phyloP scores from a whole-genome alignment of 306 rosid genomes.

The Citrullus amarus region DNA sequence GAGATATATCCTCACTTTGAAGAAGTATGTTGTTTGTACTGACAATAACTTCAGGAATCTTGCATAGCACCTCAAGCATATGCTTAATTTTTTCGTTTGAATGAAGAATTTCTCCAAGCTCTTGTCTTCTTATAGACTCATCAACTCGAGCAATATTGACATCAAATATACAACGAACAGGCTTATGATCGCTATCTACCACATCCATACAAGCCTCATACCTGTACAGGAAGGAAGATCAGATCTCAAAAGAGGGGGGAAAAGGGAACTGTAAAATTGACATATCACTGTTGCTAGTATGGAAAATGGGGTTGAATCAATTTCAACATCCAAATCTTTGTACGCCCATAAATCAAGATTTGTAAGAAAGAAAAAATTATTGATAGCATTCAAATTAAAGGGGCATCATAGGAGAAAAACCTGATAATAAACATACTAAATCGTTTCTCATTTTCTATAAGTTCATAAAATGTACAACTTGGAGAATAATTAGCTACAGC shows the following conservation, averaged over 20 bases:
- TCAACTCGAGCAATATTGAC: constrained; percentile 84
- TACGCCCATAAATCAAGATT: neutral
- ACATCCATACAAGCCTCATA: constrained; percentile 97
- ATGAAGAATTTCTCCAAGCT: constrained; percentile 60
- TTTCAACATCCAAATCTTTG: neutral
- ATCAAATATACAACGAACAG: constrained; percentile 80
- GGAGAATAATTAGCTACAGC: neutral
- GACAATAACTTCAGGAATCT: constrained; percentile 82
- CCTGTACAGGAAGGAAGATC: constrained; percentile 33
- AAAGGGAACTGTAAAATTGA: neutral
- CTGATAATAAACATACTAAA: neutral
- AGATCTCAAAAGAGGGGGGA: neutral
- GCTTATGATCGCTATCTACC: constrained; percentile 97
- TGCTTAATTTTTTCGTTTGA: constrained; percentile 55
- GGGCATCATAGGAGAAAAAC: neutral
- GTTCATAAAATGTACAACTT: neutral
- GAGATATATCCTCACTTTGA: constrained; percentile 72
- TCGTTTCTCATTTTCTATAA: neutral
- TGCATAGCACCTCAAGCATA: constrained; percentile 41
- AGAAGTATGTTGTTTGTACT: constrained; percentile 94
- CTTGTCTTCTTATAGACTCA: constrained; percentile 84
- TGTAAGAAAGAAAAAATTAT: neutral
- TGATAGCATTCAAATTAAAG: neutral
- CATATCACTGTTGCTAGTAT: neutral
- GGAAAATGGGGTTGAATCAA: neutral